Percentiles rank a stretch among this genome's conserved stretches.
Conservation (phyloP, 176 grass and related monocot species). For the Phyllostachys edulis region DNA sequence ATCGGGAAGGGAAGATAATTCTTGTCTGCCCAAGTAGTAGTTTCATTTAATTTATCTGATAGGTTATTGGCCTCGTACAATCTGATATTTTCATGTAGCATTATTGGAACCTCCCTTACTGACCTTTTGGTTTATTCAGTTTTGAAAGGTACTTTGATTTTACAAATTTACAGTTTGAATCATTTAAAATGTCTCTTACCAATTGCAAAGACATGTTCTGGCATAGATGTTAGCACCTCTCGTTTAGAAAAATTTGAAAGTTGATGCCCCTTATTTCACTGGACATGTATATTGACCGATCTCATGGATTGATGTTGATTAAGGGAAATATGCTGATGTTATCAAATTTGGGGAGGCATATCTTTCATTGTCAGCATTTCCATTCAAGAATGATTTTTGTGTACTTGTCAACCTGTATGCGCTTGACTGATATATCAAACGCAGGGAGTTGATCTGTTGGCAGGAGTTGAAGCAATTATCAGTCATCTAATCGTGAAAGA, state of each 20-base stretch:
- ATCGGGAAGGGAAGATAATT: slow-evolving; percentile 73
- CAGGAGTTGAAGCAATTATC: slow-evolving; percentile 87
- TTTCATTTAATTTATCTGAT: neutral
- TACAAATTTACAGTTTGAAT: neutral
- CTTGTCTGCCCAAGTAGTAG: neutral
- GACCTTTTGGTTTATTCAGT: neutral
- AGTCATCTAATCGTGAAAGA: slow-evolving; percentile 91
- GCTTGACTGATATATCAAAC: slow-evolving; percentile 26
- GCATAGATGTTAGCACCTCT: neutral
- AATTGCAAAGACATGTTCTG: neutral
- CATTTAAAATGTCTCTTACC: neutral
- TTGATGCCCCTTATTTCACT: neutral
- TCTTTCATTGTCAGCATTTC: slow-evolving; percentile 9
- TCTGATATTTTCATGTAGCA: neutral
- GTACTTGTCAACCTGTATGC: neutral
- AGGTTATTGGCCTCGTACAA: neutral
- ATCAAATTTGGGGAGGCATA: neutral
- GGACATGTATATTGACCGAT: neutral
- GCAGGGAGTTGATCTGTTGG: slow-evolving; percentile 87
- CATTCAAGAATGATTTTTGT: neutral
- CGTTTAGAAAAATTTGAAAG: neutral
- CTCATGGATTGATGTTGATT: neutral
- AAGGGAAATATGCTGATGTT: neutral
- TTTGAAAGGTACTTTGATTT: too few relatives aligned
- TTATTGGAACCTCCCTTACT: neutral